phyloP scores from a whole-genome alignment of 768 basidiomycete species.

The Lactarius pseudohatsudake region DNA sequence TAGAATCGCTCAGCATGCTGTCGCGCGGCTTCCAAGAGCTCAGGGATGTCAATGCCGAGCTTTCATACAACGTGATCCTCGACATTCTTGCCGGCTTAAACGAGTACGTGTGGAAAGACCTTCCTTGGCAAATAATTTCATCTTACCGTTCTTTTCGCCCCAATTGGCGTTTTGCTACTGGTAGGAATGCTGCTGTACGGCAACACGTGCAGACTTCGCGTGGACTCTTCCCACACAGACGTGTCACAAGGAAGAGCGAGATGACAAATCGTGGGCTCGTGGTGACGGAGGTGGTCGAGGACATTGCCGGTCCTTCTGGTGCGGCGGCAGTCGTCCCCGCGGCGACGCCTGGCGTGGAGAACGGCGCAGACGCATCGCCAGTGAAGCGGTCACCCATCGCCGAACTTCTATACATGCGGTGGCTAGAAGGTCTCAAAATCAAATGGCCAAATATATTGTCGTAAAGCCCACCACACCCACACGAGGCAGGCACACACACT shows the following conservation, averaged over 20 bases:
- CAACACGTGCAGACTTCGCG: conserved; percentile 82
- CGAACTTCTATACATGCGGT: conserved; percentile 94
- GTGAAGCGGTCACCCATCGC: conserved; percentile 84
- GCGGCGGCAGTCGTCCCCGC: conserved; percentile 34
- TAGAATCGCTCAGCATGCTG: conserved; percentile 87
- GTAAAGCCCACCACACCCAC: conserved; percentile 5
- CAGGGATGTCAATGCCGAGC: conserved; percentile 74
- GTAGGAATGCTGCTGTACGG: conserved; percentile 73
- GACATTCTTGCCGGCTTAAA: conserved; percentile 90
- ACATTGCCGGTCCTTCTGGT: conserved; percentile 32
- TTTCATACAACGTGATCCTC: conserved; percentile 85
- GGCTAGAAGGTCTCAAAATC: conserved; percentile 88
- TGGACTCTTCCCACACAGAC: conserved; percentile 76
- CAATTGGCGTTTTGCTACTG: conserved; percentile 9
- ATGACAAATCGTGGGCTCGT: conserved; percentile 84
- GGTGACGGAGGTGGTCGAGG: conserved; percentile 80
- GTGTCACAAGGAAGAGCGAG: conserved; percentile 75
- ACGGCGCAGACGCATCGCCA: conserved; percentile 31
- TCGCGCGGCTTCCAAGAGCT: conserved; percentile 88
- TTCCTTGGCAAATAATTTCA: not conserved
- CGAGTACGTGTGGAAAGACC: conserved; percentile 56
- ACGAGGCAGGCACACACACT: not conserved
- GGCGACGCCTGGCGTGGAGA: conserved; percentile 41
- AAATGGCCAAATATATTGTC: conserved; percentile 81
- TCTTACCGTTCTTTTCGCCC: conserved; percentile 7